Evolutionary conservation across 2,329 filamentous ascomycete species (phyloP).

Genomic region (Ophiostoma tasmaniense): DNA sequence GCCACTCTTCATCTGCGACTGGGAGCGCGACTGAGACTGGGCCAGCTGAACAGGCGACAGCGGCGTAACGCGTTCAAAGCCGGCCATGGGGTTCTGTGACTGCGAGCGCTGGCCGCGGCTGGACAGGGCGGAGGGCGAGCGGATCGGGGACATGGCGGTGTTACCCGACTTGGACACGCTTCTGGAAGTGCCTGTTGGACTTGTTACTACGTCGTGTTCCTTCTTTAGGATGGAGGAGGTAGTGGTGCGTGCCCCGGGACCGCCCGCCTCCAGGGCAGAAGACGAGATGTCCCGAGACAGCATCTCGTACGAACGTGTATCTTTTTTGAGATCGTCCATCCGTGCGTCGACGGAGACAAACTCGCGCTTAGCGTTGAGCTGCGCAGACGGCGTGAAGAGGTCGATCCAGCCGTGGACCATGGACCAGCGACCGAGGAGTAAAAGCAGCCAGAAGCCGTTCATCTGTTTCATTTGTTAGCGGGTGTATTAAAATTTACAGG

Average conservation of each 20-base stretch:
- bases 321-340: constrained; percentile 47
- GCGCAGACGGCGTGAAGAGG: constrained; percentile 42
- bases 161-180: constrained; percentile 2
- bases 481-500: background rate
- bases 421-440: constrained; percentile 74
- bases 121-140: background rate
- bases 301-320: constrained; percentile 72
- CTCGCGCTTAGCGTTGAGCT: constrained; percentile 54
- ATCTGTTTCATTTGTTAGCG: constrained; percentile 43
- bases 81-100: background rate
- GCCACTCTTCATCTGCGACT: background rate
- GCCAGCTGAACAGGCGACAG: background rate
- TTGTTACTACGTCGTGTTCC: constrained; percentile 40
- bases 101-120: background rate
- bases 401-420: constrained; percentile 81
- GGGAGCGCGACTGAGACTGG: background rate
- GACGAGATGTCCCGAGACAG: constrained; percentile 45
- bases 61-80: background rate
- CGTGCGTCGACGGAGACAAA: constrained; percentile 83
- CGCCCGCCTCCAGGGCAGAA: constrained; percentile 5
- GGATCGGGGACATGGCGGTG: background rate
- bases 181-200: constrained; percentile 13
- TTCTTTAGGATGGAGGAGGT: constrained; percentile 6
- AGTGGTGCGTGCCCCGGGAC: background rate
- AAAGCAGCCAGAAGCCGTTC: constrained; percentile 75